Conservation (phyloP, 2,329 filamentous ascomycete species). For the Penicillium occitanis region DNA sequence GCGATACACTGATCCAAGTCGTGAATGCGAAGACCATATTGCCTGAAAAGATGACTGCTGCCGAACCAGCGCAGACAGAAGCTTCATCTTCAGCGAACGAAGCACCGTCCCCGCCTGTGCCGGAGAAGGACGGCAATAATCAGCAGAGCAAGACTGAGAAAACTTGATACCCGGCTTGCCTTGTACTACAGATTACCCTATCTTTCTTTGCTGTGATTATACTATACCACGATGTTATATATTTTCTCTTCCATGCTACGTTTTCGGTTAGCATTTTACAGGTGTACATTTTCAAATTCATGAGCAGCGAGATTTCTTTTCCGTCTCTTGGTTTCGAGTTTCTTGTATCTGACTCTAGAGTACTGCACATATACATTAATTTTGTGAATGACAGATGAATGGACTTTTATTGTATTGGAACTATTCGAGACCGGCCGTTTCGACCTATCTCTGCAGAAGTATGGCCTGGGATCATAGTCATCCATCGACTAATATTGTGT, state of each 20-base stretch:
- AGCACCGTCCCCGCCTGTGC: constrained; percentile 10
- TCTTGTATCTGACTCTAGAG: neutral
- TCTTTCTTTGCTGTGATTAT: constrained; percentile 3
- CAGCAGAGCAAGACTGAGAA: neutral
- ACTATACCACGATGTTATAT: neutral
- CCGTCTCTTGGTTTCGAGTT: neutral
- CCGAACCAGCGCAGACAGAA: neutral
- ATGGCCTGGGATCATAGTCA: neutral
- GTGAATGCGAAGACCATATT: constrained; percentile 40
- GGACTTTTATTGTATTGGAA: neutral
- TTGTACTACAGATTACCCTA: neutral
- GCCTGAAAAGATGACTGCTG: constrained; percentile 14
- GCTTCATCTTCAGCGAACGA: neutral
- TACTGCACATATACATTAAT: constrained; percentile 5
- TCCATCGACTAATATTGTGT: neutral
- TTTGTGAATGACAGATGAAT: neutral
- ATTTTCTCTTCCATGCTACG: neutral
- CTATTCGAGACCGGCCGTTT: neutral
- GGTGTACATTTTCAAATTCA: neutral
- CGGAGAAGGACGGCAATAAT: constrained; percentile 17
- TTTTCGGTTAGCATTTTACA: constrained; percentile 3
- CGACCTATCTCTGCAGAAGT: neutral
- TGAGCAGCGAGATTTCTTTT: constrained; percentile 5
- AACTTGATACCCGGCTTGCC: neutral
- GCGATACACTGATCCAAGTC: constrained; percentile 63